These are phyloP conservation scores for Cercophora sp. DNA, from an alignment of 495 filamentous ascomycete species.

Conservation along the genomic window DNA sequence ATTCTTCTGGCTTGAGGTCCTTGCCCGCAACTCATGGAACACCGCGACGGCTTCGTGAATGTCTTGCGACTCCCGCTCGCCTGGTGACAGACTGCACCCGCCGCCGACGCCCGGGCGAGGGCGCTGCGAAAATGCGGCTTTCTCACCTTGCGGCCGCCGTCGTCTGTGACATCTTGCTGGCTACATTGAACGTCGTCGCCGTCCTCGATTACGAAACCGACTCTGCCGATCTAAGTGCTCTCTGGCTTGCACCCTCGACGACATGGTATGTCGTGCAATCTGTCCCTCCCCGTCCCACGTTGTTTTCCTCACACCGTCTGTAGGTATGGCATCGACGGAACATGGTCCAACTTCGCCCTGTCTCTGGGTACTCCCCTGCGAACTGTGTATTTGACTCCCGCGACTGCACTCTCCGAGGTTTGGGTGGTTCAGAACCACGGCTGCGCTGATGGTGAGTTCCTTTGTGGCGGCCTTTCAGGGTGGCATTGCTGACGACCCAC, in stretches of 20 bases:
- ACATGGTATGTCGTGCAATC: constrained; percentile 35
- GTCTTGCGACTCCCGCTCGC: constrained; percentile 25
- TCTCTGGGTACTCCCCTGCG: constrained; percentile 55
- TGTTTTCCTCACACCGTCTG: constrained; percentile 19
- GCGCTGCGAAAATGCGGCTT: constrained; percentile 33
- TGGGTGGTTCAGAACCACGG: constrained; percentile 54
- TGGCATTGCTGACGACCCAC: constrained; percentile 22
- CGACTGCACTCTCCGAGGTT: constrained; percentile 53
- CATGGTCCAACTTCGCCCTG: constrained; percentile 51
- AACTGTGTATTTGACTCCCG: constrained; percentile 53
- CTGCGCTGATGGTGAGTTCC: constrained; percentile 39
- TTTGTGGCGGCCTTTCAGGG: constrained; percentile 24
- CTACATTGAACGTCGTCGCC: constrained; percentile 32
- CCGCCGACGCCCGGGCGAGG: constrained; percentile 20
- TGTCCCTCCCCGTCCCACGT: background rate
- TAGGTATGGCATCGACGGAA: constrained; percentile 50
- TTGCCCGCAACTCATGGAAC: constrained; percentile 29
- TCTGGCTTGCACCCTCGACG: constrained; percentile 42
- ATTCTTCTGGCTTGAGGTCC: constrained; percentile 1
- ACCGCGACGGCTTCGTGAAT: constrained; percentile 24
- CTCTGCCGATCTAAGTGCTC: constrained; percentile 14
- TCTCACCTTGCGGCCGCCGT: constrained; percentile 29
- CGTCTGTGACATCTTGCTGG: constrained; percentile 36
- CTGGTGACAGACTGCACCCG: constrained; percentile 22
- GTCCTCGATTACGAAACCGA: constrained; percentile 20